Evolutionary conservation across 106 monocot genomes (phyloP), one percentile per base, ranked within the genome.

Genomic region (Xerophyta viscosa): DNA sequence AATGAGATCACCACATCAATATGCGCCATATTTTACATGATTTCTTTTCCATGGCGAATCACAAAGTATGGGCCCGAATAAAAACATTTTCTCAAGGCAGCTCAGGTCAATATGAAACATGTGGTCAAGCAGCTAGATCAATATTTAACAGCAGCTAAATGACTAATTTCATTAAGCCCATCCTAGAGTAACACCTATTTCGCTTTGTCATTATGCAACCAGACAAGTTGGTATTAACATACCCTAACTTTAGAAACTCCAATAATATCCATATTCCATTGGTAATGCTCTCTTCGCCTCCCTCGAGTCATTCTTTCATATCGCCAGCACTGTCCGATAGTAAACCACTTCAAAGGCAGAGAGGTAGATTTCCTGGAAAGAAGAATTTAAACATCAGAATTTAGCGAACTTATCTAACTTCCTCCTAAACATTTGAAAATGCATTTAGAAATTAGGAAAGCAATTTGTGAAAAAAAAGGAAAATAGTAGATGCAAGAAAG

Each of bases 221-320:
- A 36, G 11, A 36, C 11, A 11, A 11, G 33, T 5, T 36, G 33
- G 11, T 36, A 36, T 8, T 3, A 58, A 65, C 78, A 37, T 76
- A 96, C 94, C 61, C 88, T 68, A 50, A 98, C 85, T 86, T 55
- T 76, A 43, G 89, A 56, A 50, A 82, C 63, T 44, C 96, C 96
- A 61, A 98, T 59, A 20, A 98, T 86, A 72, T 98, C 89, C 96
- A 98, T 98, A 54, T 98, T 98, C 96, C 96, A 98, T 50, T 98
- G 96, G 53, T 86, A 98, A 68, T 98, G 96, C 62, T 98, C 96
- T 53, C 96, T 68, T 5, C 96, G 84, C 54, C 96, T 78, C 68
- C 96, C 96, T 69, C 96, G 73, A 49, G 96, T 98, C 96, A 98
- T 98, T 18, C 96, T 68, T 54, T 98, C 96, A 79, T 98, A 98